A percentile compares a stretch with the other conserved stretches of the same genome.
Evolutionary conservation across 2,329 filamentous ascomycete species (phyloP).

Genomic region (Elsinoe arachidis): DNA sequence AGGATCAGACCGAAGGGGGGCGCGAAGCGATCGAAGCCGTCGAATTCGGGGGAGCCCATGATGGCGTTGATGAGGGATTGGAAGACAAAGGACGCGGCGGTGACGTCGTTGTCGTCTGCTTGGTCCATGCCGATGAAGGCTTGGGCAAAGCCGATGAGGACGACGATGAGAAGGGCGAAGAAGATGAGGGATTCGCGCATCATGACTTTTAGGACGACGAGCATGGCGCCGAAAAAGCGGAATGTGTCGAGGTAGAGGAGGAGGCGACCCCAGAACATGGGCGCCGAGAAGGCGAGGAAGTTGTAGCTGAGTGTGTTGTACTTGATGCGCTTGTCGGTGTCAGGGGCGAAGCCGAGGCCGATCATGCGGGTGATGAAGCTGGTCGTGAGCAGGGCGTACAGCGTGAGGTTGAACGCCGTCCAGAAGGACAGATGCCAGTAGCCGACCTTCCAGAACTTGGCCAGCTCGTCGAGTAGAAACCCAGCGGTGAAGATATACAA

Average conservation of each 20-base stretch:
- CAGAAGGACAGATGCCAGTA: slow-evolving; percentile 88
- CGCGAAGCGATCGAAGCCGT: slow-evolving; percentile 79
- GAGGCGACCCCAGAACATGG: slow-evolving; percentile 93
- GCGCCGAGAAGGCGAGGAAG: slow-evolving; percentile 83
- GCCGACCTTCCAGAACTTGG: slow-evolving; percentile 92
- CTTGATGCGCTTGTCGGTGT: slow-evolving; percentile 43
- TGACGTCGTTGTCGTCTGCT: slow-evolving; percentile 61
- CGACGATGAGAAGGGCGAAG: slow-evolving; percentile 78
- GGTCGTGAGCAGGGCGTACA: slow-evolving; percentile 70
- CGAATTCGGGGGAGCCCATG: slow-evolving; percentile 86
- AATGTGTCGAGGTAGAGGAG: slow-evolving; percentile 87
- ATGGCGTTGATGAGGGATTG: slow-evolving; percentile 82
- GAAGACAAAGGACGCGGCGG: slow-evolving; percentile 61
- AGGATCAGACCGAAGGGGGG: slow-evolving; percentile 89
- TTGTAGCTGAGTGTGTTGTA: slow-evolving; percentile 86
- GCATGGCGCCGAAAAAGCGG: slow-evolving; percentile 96
- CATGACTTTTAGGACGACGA: slow-evolving; percentile 78
- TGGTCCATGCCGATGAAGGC: slow-evolving; percentile 88
- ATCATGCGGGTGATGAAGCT: slow-evolving; percentile 74
- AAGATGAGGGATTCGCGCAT: slow-evolving; percentile 75
- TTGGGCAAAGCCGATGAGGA: slow-evolving; percentile 82
- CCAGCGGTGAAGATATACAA: slow-evolving; percentile 88
- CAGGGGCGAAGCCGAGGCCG: slow-evolving; percentile 55
- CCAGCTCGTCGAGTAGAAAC: slow-evolving; percentile 77
- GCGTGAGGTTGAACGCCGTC: slow-evolving; percentile 84